These are phyloP conservation scores for Fragilariopsis cylindrus DNA, from an alignment of 108 stramenopile genomes.

Conservation along the genomic window DNA sequence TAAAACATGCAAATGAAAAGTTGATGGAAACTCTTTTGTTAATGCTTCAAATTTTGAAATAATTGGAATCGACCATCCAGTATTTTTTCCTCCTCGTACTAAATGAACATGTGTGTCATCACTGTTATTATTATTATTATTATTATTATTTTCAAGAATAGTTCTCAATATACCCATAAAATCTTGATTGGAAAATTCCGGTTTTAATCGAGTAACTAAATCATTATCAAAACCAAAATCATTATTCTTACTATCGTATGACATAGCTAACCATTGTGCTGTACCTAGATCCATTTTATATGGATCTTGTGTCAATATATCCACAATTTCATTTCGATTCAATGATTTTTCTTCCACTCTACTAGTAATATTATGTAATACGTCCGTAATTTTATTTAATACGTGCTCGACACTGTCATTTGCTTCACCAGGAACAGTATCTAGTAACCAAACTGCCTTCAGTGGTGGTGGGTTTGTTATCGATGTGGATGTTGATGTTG, in stretches of 20 bases:
- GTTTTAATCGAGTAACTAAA: conserved; percentile 57
- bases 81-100: conserved; percentile 79
- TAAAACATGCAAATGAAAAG: conserved; percentile 66
- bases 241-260: conserved; percentile 23
- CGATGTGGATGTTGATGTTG: conserved; percentile 19
- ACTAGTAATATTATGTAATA: background rate
- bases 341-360: conserved; percentile 11
- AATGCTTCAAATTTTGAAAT: conserved; percentile 38
- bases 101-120: conserved; percentile 40
- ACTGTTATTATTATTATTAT: background rate
- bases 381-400: conserved; percentile 42
- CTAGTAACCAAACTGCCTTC: conserved; percentile 67
- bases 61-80: conserved; percentile 56
- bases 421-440: conserved; percentile 71
- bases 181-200: conserved; percentile 67
- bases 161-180: conserved; percentile 48
- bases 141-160: conserved; percentile 16
- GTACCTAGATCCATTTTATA: conserved; percentile 34
- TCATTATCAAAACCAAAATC: conserved; percentile 79
- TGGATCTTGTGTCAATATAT: conserved; percentile 5
- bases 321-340: conserved; percentile 24
- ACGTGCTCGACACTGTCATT: conserved; percentile 68
- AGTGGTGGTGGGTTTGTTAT: conserved; percentile 12
- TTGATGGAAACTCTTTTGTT: conserved; percentile 12
- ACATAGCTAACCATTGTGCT: conserved; percentile 57